These are phyloP conservation scores for Metschnikowia anglica DNA, from an alignment of 805 yeast species.

Conservation along the genomic window DNA sequence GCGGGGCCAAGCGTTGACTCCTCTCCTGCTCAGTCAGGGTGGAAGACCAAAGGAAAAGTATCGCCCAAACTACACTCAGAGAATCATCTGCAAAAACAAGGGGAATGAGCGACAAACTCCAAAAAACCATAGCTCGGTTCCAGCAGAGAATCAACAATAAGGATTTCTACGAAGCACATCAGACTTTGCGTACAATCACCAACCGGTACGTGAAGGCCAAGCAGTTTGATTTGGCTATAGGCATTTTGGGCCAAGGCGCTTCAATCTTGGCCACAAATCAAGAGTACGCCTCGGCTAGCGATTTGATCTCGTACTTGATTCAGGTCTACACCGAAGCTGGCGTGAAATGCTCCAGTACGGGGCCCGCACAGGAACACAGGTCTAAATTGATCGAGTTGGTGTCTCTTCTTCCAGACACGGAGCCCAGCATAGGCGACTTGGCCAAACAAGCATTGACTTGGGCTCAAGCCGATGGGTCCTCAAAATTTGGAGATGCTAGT, in stretches of 20 bases:
- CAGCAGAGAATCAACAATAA: constrained; percentile 67
- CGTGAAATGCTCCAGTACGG: constrained; percentile 29
- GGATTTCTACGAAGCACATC: constrained; percentile 93
- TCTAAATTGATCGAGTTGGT: constrained; percentile 49
- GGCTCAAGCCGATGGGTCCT: constrained; percentile 44
- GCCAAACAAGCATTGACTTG: constrained; percentile 67
- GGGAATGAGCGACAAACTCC: constrained; percentile 41
- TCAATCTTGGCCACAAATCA: constrained; percentile 62
- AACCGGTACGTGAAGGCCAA: constrained; percentile 75
- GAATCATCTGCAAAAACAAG: too few species aligned
- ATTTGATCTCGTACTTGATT: constrained; percentile 68
- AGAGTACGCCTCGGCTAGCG: constrained; percentile 81
- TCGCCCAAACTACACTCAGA: too few species aligned
- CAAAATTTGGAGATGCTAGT: constrained; percentile 69
- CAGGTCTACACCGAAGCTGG: constrained; percentile 61
- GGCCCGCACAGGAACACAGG: constrained; percentile 34
- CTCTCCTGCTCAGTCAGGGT: too few species aligned
- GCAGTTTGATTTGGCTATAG: constrained; percentile 69
- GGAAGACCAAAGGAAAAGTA: too few species aligned
- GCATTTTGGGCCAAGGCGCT: constrained; percentile 70
- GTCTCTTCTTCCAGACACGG: constrained; percentile 43
- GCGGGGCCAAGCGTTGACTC: too few species aligned
- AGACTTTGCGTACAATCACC: constrained; percentile 85
- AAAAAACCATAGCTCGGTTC: constrained; percentile 63
- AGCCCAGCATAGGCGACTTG: constrained; percentile 57